Conservation (phyloP, 495 filamentous ascomycete genomes). For the Gamarada debralockiae region DNA sequence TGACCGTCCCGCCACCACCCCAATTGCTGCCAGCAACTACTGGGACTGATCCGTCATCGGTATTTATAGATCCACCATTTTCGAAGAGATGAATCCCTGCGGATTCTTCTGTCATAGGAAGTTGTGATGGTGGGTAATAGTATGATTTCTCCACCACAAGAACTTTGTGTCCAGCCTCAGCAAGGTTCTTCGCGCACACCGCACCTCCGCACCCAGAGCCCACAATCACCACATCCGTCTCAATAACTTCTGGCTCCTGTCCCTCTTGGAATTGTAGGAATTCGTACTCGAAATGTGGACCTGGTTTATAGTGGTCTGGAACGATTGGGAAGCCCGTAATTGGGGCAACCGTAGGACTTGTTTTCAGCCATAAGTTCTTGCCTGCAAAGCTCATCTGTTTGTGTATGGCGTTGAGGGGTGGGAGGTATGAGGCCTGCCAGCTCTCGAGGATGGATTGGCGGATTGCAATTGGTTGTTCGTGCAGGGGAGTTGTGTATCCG, state of each 20-base stretch:
- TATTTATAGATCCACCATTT: slow-evolving; percentile 43
- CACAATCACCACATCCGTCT: slow-evolving; percentile 80
- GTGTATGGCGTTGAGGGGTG: slow-evolving; percentile 51
- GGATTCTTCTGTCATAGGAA: slow-evolving; percentile 65
- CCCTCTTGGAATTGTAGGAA: slow-evolving; percentile 49
- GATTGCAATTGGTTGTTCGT: slow-evolving; percentile 55
- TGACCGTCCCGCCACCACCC: slow-evolving; percentile 80
- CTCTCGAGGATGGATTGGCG: slow-evolving; percentile 57
- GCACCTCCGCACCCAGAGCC: slow-evolving; percentile 87
- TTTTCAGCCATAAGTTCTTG: slow-evolving; percentile 55
- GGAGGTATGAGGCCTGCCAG: slow-evolving; percentile 56
- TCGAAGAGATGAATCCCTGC: slow-evolving; percentile 62
- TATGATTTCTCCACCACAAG: slow-evolving; percentile 81
- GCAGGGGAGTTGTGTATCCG: slow-evolving; percentile 56
- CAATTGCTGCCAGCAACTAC: slow-evolving; percentile 70
- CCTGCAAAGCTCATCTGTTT: slow-evolving; percentile 52
- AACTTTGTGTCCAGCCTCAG: slow-evolving; percentile 69
- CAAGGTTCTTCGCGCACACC: slow-evolving; percentile 75
- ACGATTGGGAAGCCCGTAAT: slow-evolving; percentile 60
- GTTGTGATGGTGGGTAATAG: slow-evolving; percentile 63
- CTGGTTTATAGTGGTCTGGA: slow-evolving; percentile 56
- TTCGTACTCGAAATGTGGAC: slow-evolving; percentile 39
- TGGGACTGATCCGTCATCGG: slow-evolving; percentile 60
- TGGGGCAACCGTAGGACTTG: slow-evolving; percentile 50
- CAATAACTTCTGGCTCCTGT: slow-evolving; percentile 43